Base-by-base conservation (phyloP, 441 rosid species). In the Viola pubescens region DNA sequence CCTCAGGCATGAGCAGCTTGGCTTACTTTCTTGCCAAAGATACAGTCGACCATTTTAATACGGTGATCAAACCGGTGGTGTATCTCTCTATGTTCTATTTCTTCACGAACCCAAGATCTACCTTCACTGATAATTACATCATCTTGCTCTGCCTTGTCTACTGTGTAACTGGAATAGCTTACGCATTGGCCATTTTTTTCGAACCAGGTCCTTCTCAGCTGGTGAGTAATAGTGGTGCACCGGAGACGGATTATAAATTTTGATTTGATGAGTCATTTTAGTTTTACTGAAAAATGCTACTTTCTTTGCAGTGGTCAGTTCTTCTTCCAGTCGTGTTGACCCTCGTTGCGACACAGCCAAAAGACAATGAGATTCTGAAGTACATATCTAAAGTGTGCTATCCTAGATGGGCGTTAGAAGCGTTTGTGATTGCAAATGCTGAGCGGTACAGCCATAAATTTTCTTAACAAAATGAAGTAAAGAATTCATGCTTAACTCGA, bases 251-350 rank as follows among this genome's bases (percentile, higher is more conserved):
- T 38, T 4, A 9, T 26, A 38, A 26, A 16, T 7, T 49, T 52
- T 58, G 34, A 38, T 9, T 52, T 52, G 19, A 12, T 7, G 12
- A 48, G 45, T 57, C 42, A 38, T 50, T 59, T 48, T 12, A 2
- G 57, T 62, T 52, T n/a, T 16, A 49, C 19, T 70, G 26, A 72
- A 63, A 39, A 40, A 46, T 46, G 34, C 61, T 59, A 11, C 39
- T 63, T 54, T 34, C 53, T 59, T 46, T 79, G 56, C 80, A 92
- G 97, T 90, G 88, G 84, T 81, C 96, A 2, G 98, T 94, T 68
- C 95, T 94, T 70, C 89, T 94, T 78, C 98, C 96, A 0, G 96
- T 94, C 7, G 97, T 94, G 74, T 81, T 88, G 73, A 94, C 96
- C 51, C 98, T 94, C 38, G 60, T 90, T 6, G 89, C 96, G 48